phyloP scores from a whole-genome alignment of 2,329 filamentous ascomycete genomes.

The Periconia digitata region DNA sequence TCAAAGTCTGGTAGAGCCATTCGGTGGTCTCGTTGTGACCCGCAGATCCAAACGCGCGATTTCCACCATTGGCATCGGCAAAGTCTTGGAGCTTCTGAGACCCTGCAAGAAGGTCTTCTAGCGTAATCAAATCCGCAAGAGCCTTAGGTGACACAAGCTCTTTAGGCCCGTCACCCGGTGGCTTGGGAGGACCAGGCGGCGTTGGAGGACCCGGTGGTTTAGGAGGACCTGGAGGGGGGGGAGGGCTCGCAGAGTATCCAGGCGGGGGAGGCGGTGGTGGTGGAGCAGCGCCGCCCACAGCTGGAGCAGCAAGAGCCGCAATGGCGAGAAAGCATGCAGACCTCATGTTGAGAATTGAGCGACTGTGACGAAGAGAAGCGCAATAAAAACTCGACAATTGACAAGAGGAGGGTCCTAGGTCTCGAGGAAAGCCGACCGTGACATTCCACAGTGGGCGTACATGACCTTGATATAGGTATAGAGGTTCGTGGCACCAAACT shows the following conservation, averaged over 20 bases:
- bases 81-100: conserved; percentile 39
- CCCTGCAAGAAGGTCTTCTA: conserved; percentile 28
- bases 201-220: neutral
- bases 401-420: neutral
- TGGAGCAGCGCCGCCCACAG: neutral
- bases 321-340: neutral
- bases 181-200: no score
- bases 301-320: neutral
- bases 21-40: conserved; percentile 46
- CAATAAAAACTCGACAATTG: neutral
- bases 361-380: neutral
- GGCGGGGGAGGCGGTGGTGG: neutral
- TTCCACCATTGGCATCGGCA: conserved; percentile 41
- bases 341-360: neutral
- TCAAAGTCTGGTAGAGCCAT: conserved; percentile 36
- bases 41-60: conserved; percentile 40
- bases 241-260: neutral
- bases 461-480: neutral
- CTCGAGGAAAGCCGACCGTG: neutral
- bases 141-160: conserved; percentile 5
- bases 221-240: no score
- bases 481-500: no score
- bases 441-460: neutral
- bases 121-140: conserved; percentile 20
- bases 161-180: neutral